Evolutionary conservation across 2,329 filamentous ascomycete genomes (phyloP), one percentile per base, ranked within the genome.

Genomic region (Pseudocercospora pini-densiflorae): DNA sequence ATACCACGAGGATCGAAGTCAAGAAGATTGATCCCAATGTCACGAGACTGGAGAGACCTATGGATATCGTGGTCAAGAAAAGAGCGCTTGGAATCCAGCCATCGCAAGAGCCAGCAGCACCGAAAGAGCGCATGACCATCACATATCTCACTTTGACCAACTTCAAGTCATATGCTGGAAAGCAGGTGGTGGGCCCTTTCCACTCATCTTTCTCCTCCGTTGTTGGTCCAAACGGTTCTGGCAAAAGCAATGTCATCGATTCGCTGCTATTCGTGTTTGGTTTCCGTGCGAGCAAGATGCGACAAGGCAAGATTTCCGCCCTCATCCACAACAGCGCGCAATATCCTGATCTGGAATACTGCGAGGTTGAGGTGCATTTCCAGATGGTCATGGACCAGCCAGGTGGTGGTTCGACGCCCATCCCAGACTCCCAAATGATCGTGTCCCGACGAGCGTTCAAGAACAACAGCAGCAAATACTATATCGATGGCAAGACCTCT

Each of bases 181-280:
- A 92, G 68, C 95, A 99, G 79, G 91, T 97, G 80, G 95, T 99
- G 66, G 95, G 95, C 0, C 95, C 95, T 0, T 99, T 99, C 78
- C 95, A 99, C 78, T 87, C 92, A 1, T 99, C 95, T 0, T 99
- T 99, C 81, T 97, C 95, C 1, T 97, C 95, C 0, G 95, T 99
- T 1, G 95, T 99, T 9, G 96, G 95, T 0, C 95, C 96, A 59
- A 99, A 99, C 78, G 95, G 95, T 68, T 99, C 95, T 9, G 95
- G 95, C 66, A 99, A 99, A 79, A 98, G 95, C 23, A 99, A 99
- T 74, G 96, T 99, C 69, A 99, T 99, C 77, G 95, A 99, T 80
- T 97, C 95, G 1, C 83, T 99, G 29, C 87, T 99, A 0, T 99
- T 99, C 76, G 95, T 99, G n/a, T 99, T 99, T 77, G 95, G 96